Conservation (phyloP, 2,329 filamentous ascomycete genomes). For the Epichloe sibirici region DNA sequence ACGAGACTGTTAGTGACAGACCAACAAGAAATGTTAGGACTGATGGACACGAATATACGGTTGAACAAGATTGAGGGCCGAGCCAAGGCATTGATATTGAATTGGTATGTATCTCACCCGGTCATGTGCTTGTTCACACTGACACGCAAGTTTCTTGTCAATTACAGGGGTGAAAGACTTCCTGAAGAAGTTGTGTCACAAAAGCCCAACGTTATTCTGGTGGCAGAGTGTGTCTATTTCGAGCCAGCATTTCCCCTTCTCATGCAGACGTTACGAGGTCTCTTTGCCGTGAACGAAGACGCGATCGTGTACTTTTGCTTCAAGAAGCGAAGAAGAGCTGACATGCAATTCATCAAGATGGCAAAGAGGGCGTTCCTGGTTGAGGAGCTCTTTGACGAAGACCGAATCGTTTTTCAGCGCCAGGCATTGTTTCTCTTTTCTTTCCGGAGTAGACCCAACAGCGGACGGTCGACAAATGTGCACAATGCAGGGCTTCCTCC, state of each 20-base stretch:
- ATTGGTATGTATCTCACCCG: constrained; percentile 50
- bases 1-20: constrained; percentile 69
- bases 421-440: constrained; percentile 50
- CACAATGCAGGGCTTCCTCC: background rate
- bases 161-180: constrained; percentile 46
- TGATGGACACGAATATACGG: constrained; percentile 81
- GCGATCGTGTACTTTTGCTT: constrained; percentile 73
- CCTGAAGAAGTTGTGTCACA: constrained; percentile 38
- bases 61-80: constrained; percentile 58
- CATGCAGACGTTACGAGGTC: constrained; percentile 60
- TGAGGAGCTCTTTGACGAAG: constrained; percentile 49
- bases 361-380: constrained; percentile 55
- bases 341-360: constrained; percentile 62
- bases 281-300: constrained; percentile 59
- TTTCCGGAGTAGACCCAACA: constrained; percentile 26
- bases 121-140: background rate
- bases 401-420: constrained; percentile 42
- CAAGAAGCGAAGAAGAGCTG: constrained; percentile 78
- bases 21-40: constrained; percentile 67
- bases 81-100: constrained; percentile 58
- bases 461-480: background rate
- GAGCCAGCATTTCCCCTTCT: constrained; percentile 89
- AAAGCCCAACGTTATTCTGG: constrained; percentile 72
- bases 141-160: background rate
- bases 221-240: constrained; percentile 94